Evolutionary conservation across 2,329 filamentous ascomycete genomes (phyloP).

Genomic region (Fusarium bulbicola): DNA sequence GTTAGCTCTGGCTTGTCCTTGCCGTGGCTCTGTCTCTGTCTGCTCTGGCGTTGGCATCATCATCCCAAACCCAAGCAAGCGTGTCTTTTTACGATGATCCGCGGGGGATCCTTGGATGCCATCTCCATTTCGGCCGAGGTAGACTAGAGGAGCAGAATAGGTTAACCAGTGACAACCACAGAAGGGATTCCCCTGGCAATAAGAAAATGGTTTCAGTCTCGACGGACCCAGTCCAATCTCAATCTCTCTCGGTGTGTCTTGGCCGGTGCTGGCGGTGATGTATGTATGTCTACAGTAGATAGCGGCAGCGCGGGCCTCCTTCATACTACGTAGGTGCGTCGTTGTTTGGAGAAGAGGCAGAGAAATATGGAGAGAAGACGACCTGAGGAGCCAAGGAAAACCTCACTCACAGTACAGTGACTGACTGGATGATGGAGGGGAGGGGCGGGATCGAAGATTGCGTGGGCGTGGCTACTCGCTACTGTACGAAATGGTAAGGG

Average conservation of each 20-base stretch:
- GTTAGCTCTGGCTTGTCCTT: slow-evolving; percentile 20
- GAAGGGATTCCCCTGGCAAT: slow-evolving; percentile 25
- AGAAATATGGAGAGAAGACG: slow-evolving; percentile 36
- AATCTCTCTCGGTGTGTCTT: not conserved
- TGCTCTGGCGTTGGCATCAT: slow-evolving; percentile 28
- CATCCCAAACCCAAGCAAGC: slow-evolving; percentile 32
- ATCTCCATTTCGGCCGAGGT: slow-evolving; percentile 41
- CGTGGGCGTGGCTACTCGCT: slow-evolving; percentile 11
- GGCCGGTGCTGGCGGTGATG: slow-evolving; percentile 19
- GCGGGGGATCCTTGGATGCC: slow-evolving; percentile 30
- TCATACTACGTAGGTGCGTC: not conserved
- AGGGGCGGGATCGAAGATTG: slow-evolving; percentile 39
- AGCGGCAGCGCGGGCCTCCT: slow-evolving; percentile 27
- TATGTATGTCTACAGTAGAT: slow-evolving; percentile 12
- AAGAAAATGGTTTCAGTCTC: not conserved
- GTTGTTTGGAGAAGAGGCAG: slow-evolving; percentile 33
- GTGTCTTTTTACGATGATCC: slow-evolving; percentile 37
- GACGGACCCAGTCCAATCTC: not conserved
- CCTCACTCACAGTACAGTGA: not conserved
- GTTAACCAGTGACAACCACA: not conserved
- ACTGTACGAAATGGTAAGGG: slow-evolving; percentile 17
- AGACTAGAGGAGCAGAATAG: not conserved
- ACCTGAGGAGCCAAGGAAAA: slow-evolving; percentile 2
- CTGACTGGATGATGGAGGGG: slow-evolving; percentile 18
- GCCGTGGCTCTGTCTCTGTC: not conserved